Evolutionary conservation across 305 asterid genomes (phyloP), one percentile per base, ranked within the genome.

Genomic region (Fraxinus velutina): DNA sequence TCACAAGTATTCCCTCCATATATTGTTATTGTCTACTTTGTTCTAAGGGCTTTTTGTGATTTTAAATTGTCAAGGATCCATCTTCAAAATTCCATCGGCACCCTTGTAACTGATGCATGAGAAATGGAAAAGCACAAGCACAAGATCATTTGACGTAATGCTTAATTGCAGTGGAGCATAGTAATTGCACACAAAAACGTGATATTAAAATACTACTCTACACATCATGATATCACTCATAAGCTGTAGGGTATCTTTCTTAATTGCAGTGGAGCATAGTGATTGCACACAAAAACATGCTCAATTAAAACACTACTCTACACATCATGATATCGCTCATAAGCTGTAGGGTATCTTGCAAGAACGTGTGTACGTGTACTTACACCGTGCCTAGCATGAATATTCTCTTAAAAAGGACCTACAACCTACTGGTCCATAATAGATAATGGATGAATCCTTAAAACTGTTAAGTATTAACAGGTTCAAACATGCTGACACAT

Each of bases 371-470:
- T 68, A 68, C 10, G 2, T 70, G 22, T 70, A 15, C 24, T 71
- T 30, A 71, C 42, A 32, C 42, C 5, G 27, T 71, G 24, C 75
- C 44, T 30, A n/a, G 75, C 24, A 71, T 29, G 39, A 68, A 32
- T 71, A 32, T 32, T 71, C 21, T 71, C 42, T 32, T 32, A 32
- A 29, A 33, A 71, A 30, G 22, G 47, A 71, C 75, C 44, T 15
- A 71, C 24, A 71, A 32, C 75, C 27, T 32, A 71, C 24, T 32
- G 24, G 27, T 17, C 75, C 44, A 71, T 71, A 71, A 71, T n/a
- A 6, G 47, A 71, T n/a, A 33, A 71, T 71, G 47, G 75, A 71
- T n/a, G 75, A 71, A 29, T 68, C 75, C 75, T 70, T 32, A 71
- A 71, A 30, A 71, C 24, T 71, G 75, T 71, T 21, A 13, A 70